Conservation (phyloP, 495 filamentous ascomycete genomes). For the Lophiostoma macrostomum region DNA sequence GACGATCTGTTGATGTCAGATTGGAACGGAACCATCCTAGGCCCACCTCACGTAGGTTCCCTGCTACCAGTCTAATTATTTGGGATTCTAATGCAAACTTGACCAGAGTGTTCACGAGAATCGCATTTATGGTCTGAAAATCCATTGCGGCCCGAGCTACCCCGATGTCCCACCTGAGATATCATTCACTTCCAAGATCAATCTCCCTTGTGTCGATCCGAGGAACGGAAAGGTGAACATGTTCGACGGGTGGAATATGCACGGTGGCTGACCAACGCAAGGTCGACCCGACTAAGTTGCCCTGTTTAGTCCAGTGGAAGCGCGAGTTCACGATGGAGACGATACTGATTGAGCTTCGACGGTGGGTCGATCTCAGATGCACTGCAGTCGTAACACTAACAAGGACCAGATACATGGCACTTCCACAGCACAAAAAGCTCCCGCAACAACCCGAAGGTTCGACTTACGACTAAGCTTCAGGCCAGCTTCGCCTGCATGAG, state of each 20-base stretch:
- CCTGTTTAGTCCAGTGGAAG: constrained; percentile 83
- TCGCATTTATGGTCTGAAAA: constrained; percentile 95
- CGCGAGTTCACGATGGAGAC: constrained; percentile 90
- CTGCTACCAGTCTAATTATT: no score
- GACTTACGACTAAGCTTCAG: no score
- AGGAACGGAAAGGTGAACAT: constrained; percentile 65
- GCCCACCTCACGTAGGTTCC: constrained; percentile 82
- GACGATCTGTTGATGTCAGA: constrained; percentile 96
- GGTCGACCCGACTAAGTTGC: constrained; percentile 82
- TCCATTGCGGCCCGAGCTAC: constrained; percentile 89
- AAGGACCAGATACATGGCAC: constrained; percentile 80
- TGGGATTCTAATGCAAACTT: no score
- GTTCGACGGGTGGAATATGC: not conserved
- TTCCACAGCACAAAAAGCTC: constrained; percentile 88
- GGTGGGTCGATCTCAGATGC: constrained; percentile 45
- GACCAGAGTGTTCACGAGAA: constrained; percentile 90
- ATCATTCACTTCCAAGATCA: constrained; percentile 88
- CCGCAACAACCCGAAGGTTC: constrained; percentile 89
- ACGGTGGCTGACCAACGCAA: constrained; percentile 38
- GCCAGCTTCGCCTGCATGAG: no score
- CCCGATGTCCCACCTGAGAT: constrained; percentile 85
- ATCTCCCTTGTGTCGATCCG: constrained; percentile 86
- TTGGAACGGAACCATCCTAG: constrained; percentile 97
- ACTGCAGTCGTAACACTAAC: constrained; percentile 17
- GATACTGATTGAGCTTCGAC: constrained; percentile 82